Base-by-base conservation (phyloP, 148 eudicot genomes). In the Arbutus unedo region DNA sequence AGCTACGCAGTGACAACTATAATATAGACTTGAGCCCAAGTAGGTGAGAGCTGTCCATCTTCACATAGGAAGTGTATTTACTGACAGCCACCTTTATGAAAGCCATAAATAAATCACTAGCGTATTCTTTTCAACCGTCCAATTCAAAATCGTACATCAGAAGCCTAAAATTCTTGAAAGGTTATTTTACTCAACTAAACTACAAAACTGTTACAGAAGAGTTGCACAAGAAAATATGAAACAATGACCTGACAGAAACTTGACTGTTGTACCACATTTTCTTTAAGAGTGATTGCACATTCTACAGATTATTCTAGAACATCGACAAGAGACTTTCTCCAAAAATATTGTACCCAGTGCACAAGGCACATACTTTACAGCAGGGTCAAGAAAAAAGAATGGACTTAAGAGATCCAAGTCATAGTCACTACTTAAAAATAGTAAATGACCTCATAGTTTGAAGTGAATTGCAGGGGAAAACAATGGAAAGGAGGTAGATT, bases 1-100 rank as follows among this genome's bases (percentile, higher is more conserved):
- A 78, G 81, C 73, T 15, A 75, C 25, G 19, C 76, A 51, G 67
- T 76, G 54, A 50, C 43, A 49, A 78, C 38, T 41, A 77, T 31
- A 18, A 43, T 67, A 57, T 43, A 50, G 77, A 48, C 56, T 47
- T 48, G 25, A 48, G 41, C 14, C 41, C 77, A 79, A 62, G 45
- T 8, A 21, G 60, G 10, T 45, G 41, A 60, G n/a, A 45, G n/a
- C 54, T 21, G 19, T 48, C 23, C 71, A 13, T 25, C 38, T 59
- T 73, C 19, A 3, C 59, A 45, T 51, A 60, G 6, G n/a, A 59
- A 57, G 70, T 38, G 16, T 4, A 38, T 77, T 55, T 3, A 77
- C 49, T 13, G 79, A 54, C 16, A 59, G 9, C 49, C 50, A 57
- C 66, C 70, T 55, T 7, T 43, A 50, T 8, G 50, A 78, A 41